phyloP scores from a whole-genome alignment of 345 rosid species.

The Iberis pinnata region DNA sequence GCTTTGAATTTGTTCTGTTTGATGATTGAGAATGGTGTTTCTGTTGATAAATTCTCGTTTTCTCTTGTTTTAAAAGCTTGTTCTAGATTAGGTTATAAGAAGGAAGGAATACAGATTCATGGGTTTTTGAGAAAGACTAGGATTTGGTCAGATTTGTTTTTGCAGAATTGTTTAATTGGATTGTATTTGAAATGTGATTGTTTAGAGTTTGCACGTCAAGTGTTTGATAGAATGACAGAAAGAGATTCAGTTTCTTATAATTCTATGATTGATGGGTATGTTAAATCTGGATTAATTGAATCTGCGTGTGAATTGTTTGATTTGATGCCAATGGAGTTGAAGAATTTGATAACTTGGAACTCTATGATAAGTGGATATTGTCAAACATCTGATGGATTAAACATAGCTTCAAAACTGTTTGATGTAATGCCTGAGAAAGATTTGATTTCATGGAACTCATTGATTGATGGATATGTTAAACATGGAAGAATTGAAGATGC shows the following conservation, averaged over 20 bases:
- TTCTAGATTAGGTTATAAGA: conserved; percentile 22
- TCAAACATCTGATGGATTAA: conserved; percentile 32
- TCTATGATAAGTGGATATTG: conserved; percentile 52
- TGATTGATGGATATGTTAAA: conserved; percentile 52
- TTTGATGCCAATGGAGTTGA: conserved; percentile 37
- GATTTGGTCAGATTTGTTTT: conserved; percentile 35
- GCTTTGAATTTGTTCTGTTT: conserved; percentile 32
- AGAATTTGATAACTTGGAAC: conserved; percentile 57
- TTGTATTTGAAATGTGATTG: conserved; percentile 35
- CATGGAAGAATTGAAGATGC: conserved; percentile 41
- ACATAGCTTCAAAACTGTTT: conserved; percentile 40
- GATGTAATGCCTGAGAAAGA: conserved; percentile 48
- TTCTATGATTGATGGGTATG: conserved; percentile 44
- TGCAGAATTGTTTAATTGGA: conserved; percentile 34
- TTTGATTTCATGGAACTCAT: conserved; percentile 55
- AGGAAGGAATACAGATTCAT: conserved; percentile 37
- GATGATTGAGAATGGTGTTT: conserved; percentile 35
- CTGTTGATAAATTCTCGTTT: conserved; percentile 29
- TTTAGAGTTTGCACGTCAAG: conserved; percentile 30
- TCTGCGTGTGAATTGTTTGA: conserved; percentile 43
- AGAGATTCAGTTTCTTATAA: conserved; percentile 42
- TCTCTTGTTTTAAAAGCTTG: conserved; percentile 41
- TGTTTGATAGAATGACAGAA: conserved; percentile 33
- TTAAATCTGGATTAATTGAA: conserved; percentile 41
- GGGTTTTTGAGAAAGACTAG: conserved; percentile 36